Evolutionary conservation across 2,329 filamentous ascomycete species (phyloP), one percentile per base, ranked within the genome.

Genomic region (Fusarium pseudoanthophilum): DNA sequence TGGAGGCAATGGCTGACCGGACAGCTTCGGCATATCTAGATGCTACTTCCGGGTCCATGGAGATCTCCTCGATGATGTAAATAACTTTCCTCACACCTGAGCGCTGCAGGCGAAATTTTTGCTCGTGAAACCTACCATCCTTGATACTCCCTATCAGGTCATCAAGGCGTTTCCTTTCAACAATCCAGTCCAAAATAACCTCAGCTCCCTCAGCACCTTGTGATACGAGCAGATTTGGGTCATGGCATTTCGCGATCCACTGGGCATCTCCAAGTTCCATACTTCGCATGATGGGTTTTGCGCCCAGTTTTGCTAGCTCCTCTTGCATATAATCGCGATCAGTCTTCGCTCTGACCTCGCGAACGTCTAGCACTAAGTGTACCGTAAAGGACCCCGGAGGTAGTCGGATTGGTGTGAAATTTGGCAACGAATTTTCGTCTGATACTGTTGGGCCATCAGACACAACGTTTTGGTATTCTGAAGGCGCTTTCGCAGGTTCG

Each of bases 101-200:
- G 58, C 90, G 90, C 61, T 88, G 88, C 16, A 95, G 86, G 2
- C 93, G 91, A 78, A 95, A 95, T 79, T 96, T 95, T 79, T 96
- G 93, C 79, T 96, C 93, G 74, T 92, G 92, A 75, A 95, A 95
- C 5, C 93, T 90, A 2, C 93, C 92, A 71, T 95, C 93, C 80
- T 93, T 94, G 82, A 96, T 94, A 70, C 92, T 95, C 57, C 87
- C 85, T n/a, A 95, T 87, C 52, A 96, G 83, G 79, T 96, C 93
- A 78, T 95, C 93, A 0, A 95, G 87, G 14, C 93, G 87, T 79
- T 96, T 96, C 69, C 93, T 88, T 82, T 96, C 93, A 3, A 95
- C 88, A 49, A 96, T 93, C 86, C 91, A 94, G 80, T 95, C 93
- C 9, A 96, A 85, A 52, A 94, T 89, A 18, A 95, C 82, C 79